Evolutionary conservation across 1,139 yeast species (phyloP).

Genomic region (Taphrina wiesneri): DNA sequence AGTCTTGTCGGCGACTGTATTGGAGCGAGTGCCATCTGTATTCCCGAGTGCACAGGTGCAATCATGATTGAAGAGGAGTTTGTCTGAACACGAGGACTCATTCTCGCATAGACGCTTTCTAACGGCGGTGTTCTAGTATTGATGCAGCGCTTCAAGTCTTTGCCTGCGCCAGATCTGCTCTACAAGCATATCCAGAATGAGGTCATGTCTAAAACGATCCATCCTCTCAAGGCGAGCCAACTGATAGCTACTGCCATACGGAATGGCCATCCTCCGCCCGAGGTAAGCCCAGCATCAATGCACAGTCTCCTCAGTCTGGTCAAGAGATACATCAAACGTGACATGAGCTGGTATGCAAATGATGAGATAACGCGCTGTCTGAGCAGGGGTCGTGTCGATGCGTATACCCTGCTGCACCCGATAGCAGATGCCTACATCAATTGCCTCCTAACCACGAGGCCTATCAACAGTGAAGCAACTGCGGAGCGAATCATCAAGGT

Average conservation of each 20-base stretch:
- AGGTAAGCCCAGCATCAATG: neutral
- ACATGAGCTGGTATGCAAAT: conserved; percentile 8
- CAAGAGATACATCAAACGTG: neutral
- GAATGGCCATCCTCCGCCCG: conserved; percentile 21
- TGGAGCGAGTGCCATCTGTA: too few species aligned
- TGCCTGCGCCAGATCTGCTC: neutral
- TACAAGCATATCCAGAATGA: conserved; percentile 8
- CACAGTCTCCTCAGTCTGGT: conserved; percentile 1
- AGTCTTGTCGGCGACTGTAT: too few species aligned
- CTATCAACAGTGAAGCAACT: neutral
- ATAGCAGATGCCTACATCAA: conserved; percentile 22
- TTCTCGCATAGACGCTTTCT: too few species aligned
- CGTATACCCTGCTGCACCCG: conserved; percentile 12
- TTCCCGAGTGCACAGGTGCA: too few species aligned
- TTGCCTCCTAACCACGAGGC: conserved; percentile 5
- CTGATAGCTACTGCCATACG: conserved; percentile 15
- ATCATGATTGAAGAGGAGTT: too few species aligned
- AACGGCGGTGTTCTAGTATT: too few species aligned
- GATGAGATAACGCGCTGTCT: conserved; percentile 12
- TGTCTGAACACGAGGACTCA: too few species aligned
- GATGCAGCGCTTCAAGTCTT: neutral
- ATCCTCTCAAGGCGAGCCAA: conserved; percentile 24
- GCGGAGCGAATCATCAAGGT: neutral
- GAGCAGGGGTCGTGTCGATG: conserved; percentile 3
- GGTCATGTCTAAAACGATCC: conserved; percentile 8